Percentiles rank a stretch among this genome's conserved stretches.
Evolutionary conservation across 2,329 filamentous ascomycete species (phyloP).

Genomic region (Paraconiothyrium sp.): DNA sequence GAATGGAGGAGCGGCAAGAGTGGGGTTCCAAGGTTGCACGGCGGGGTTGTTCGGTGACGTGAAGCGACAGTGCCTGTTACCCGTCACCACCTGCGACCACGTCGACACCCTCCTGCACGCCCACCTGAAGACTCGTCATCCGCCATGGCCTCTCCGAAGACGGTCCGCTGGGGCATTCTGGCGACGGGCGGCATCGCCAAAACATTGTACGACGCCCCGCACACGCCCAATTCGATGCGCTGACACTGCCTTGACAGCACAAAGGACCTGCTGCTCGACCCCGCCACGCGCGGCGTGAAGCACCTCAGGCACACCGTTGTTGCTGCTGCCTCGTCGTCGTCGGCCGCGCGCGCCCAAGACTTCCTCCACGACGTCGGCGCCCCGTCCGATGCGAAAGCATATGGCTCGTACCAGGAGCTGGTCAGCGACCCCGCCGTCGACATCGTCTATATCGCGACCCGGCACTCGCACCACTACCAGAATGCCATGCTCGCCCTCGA

Average conservation of each 20-base stretch:
- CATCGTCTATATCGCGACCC: slow-evolving; percentile 88
- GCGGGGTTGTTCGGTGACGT: slow-evolving; percentile 7
- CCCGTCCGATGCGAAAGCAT: slow-evolving; percentile 73
- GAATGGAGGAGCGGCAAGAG: slow-evolving; percentile 1
- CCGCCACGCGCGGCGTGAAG: slow-evolving; percentile 71
- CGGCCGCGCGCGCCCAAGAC: slow-evolving; percentile 71
- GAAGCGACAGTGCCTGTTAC: not conserved
- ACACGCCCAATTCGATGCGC: not conserved
- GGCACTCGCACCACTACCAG: slow-evolving; percentile 93
- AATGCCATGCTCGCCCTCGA: slow-evolving; percentile 86
- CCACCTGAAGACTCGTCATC: not conserved
- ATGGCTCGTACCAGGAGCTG: slow-evolving; percentile 84
- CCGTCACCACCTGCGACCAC: not conserved
- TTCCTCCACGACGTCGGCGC: slow-evolving; percentile 78
- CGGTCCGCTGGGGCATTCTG: slow-evolving; percentile 57
- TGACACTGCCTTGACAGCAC: slow-evolving; percentile 51
- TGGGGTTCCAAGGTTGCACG: slow-evolving; percentile 8
- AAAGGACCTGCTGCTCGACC: slow-evolving; percentile 80
- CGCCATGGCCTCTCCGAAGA: slow-evolving; percentile 48
- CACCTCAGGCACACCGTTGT: slow-evolving; percentile 81
- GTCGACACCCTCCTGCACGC: not conserved
- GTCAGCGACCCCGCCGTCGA: slow-evolving; percentile 82
- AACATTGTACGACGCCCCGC: slow-evolving; percentile 50
- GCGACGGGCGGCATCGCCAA: slow-evolving; percentile 60
- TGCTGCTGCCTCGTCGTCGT: slow-evolving; percentile 82